Conservation (phyloP, 2,329 filamentous ascomycete species). For the Sporothrix curviconia region DNA sequence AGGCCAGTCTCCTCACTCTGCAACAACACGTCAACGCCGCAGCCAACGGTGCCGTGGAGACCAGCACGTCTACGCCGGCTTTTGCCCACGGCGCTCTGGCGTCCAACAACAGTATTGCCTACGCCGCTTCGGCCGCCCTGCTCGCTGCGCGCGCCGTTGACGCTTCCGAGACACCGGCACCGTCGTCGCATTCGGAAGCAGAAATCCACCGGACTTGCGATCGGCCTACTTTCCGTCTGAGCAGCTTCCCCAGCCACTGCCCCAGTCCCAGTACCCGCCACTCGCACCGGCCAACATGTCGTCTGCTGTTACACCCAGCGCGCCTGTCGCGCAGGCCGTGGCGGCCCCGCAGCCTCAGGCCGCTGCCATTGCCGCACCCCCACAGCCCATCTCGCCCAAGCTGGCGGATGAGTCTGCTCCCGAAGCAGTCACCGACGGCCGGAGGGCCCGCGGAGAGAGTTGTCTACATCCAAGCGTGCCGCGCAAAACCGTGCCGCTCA, state of each 20-base stretch:
- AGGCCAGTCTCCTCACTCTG: conserved; percentile 15
- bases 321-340: background rate
- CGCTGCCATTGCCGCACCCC: too few relatives aligned
- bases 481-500: conserved; percentile 96
- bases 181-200: too few relatives aligned
- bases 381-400: too few relatives aligned
- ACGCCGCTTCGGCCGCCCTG: conserved; percentile 8
- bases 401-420: too few relatives aligned
- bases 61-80: background rate
- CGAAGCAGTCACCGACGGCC: conserved; percentile 38
- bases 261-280: background rate
- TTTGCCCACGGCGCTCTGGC: background rate
- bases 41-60: conserved; percentile 1
- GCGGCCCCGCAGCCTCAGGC: background rate
- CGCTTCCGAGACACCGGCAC: too few relatives aligned
- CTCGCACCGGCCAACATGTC: conserved; percentile 8
- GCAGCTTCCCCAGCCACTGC: background rate
- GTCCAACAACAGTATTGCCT: background rate
- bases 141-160: background rate
- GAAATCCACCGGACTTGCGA: too few relatives aligned
- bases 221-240: conserved; percentile 2
- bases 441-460: conserved; percentile 78
- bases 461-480: conserved; percentile 92
- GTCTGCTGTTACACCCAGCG: background rate
- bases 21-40: conserved; percentile 17